These are phyloP conservation scores for Salvia hispanica DNA, from an alignment of 257 asterid genomes.

Conservation along the genomic window DNA sequence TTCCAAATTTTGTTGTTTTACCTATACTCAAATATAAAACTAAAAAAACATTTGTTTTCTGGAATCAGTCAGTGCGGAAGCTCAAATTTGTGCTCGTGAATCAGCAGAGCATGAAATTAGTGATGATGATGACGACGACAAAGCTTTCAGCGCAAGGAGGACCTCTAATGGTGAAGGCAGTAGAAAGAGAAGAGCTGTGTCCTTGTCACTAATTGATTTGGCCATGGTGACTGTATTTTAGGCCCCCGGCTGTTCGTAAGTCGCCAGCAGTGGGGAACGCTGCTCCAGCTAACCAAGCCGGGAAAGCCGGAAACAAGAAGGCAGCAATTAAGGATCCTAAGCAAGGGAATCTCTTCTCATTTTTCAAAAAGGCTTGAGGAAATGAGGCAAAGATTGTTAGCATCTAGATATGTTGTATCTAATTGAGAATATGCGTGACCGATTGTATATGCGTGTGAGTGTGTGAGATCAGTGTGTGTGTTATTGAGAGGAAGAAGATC, in stretches of 20 bases:
- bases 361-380: slow-evolving; percentile 71
- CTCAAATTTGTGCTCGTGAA: slow-evolving; percentile 71
- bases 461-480: too few species aligned
- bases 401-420: too few species aligned
- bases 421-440: too few species aligned
- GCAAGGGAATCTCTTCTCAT: slow-evolving; percentile 86
- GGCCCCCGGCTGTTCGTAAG: slow-evolving; percentile 62
- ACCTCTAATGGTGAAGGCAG: slow-evolving; percentile 59
- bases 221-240: slow-evolving; percentile 35
- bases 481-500: too few species aligned
- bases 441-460: too few species aligned
- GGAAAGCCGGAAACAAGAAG: slow-evolving; percentile 77
- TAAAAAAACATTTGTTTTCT: not conserved
- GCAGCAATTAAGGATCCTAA: slow-evolving; percentile 80
- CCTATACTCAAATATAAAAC: not conserved
- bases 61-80: slow-evolving; percentile 61
- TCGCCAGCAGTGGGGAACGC: slow-evolving; percentile 66
- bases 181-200: slow-evolving; percentile 72
- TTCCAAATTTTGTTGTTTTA: slow-evolving; percentile 14
- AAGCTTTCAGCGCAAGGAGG: slow-evolving; percentile 60
- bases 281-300: slow-evolving; percentile 56
- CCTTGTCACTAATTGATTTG: too few species aligned
- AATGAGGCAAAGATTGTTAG: slow-evolving; percentile 29
- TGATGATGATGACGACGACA: slow-evolving; percentile 66
- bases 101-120: slow-evolving; percentile 54